These are phyloP conservation scores for Inonotus obliquus DNA, from an alignment of 1,284 basidiomycete genomes.

Conservation along the genomic window DNA sequence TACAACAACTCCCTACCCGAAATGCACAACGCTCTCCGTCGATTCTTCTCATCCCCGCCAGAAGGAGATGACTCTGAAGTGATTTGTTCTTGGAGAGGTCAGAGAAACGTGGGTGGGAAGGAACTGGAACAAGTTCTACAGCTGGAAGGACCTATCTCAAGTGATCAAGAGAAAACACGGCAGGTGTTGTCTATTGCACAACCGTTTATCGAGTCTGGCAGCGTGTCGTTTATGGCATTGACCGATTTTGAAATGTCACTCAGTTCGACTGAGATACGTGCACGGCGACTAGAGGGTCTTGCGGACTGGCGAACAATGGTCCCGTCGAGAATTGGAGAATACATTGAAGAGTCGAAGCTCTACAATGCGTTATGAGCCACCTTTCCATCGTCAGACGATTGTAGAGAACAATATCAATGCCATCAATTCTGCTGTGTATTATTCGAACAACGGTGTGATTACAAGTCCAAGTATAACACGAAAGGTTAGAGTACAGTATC, in stretches of 20 bases:
- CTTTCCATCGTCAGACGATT: not conserved
- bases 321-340: slow-evolving; percentile 37
- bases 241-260: slow-evolving; percentile 50
- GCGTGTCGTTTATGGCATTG: slow-evolving; percentile 59
- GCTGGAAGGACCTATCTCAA: slow-evolving; percentile 23
- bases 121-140: not conserved
- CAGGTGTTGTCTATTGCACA: slow-evolving; percentile 33
- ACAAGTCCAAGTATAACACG: not conserved
- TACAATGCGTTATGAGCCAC: slow-evolving; percentile 32
- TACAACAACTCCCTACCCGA: slow-evolving; percentile 49
- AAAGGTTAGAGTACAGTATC: not conserved
- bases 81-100: slow-evolving; percentile 53
- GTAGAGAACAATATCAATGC: not conserved
- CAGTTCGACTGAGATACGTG: slow-evolving; percentile 74
- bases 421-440: not conserved
- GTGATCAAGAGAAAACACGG: slow-evolving; percentile 28
- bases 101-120: not conserved
- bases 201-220: slow-evolving; percentile 47
- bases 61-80: slow-evolving; percentile 61
- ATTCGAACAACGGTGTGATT: not conserved
- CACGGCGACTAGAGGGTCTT: slow-evolving; percentile 36
- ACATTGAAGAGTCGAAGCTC: slow-evolving; percentile 46
- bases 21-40: slow-evolving; percentile 54
- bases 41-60: slow-evolving; percentile 52
- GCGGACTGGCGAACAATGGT: slow-evolving; percentile 39